Percentiles rank a stretch among this genome's conserved stretches.
Conservation (phyloP, 257 asterid genomes). For the Catharanthus roseus region DNA sequence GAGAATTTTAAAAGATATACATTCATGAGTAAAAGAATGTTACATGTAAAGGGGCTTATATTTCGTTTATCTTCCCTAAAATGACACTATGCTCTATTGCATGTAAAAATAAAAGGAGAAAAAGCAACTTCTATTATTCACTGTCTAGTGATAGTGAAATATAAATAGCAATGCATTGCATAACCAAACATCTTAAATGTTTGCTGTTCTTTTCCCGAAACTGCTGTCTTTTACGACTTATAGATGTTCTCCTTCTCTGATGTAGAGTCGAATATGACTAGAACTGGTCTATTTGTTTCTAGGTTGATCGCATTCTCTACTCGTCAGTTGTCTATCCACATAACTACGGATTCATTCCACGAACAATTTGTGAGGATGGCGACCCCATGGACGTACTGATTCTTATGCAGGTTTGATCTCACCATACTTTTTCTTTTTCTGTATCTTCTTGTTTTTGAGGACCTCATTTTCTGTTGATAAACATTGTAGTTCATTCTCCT, state of each 20-base stretch:
- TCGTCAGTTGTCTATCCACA: slow-evolving; percentile 95
- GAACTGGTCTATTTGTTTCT: slow-evolving; percentile 9
- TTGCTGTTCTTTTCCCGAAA: background rate
- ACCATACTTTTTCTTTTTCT: background rate
- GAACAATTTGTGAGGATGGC: slow-evolving; percentile 85
- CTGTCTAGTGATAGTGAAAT: background rate
- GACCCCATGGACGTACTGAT: slow-evolving; percentile 88
- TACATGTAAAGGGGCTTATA: too few species aligned
- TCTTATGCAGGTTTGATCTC: slow-evolving; percentile 74
- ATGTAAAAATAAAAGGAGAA: background rate
- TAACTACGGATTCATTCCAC: slow-evolving; percentile 88
- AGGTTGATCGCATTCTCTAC: slow-evolving; percentile 88
- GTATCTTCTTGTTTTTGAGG: background rate
- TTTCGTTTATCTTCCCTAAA: too few species aligned
- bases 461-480: background rate
- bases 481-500: background rate
- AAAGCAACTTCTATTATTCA: too few species aligned
- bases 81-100: too few species aligned
- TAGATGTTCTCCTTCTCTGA: background rate
- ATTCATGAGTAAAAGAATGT: too few species aligned
- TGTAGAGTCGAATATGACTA: slow-evolving; percentile 10
- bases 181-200: background rate
- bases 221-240: background rate
- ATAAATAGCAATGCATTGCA: background rate
- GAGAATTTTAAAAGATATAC: too few species aligned